phyloP scores from a whole-genome alignment of 2,329 filamentous ascomycete species.

The Aspergillus sp. region DNA sequence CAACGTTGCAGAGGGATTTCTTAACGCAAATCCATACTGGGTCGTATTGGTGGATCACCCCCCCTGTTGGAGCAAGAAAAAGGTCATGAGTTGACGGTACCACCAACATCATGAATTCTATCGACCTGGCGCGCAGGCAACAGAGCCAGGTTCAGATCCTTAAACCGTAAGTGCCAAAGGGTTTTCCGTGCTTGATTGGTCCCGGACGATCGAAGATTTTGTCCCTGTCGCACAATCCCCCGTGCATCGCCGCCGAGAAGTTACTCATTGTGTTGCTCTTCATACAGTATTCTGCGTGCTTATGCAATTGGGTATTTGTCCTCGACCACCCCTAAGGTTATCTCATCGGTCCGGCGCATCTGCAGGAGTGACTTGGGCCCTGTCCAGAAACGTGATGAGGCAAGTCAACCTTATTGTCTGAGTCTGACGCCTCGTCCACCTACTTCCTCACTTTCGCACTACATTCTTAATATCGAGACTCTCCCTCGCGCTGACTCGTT shows the following conservation, averaged over 20 bases:
- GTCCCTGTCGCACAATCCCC: background rate
- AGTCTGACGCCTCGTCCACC: background rate
- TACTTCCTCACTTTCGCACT: conserved; percentile 1
- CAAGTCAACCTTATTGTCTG: conserved; percentile 22
- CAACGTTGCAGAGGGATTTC: background rate
- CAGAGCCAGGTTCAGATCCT: conserved; percentile 24
- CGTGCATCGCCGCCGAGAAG: conserved; percentile 3
- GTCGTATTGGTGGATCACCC: background rate
- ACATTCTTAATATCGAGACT: conserved; percentile 6
- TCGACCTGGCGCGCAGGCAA: conserved; percentile 20
- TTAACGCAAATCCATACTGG: background rate
- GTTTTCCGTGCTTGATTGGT: background rate
- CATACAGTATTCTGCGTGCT: conserved; percentile 42
- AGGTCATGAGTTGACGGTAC: conserved; percentile 25
- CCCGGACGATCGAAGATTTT: background rate
- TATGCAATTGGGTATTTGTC: conserved; percentile 51
- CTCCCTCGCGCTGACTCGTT: background rate
- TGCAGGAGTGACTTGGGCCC: conserved; percentile 29
- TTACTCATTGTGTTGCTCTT: background rate
- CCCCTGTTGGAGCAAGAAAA: conserved; percentile 6
- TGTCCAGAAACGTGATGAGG: conserved; percentile 35
- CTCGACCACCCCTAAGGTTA: conserved; percentile 45
- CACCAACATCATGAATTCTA: conserved; percentile 27
- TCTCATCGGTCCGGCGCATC: conserved; percentile 39
- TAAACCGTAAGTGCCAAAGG: conserved; percentile 33